phyloP scores from a whole-genome alignment of 805 yeast genomes.

The Metschnikowia kunwiensis region DNA sequence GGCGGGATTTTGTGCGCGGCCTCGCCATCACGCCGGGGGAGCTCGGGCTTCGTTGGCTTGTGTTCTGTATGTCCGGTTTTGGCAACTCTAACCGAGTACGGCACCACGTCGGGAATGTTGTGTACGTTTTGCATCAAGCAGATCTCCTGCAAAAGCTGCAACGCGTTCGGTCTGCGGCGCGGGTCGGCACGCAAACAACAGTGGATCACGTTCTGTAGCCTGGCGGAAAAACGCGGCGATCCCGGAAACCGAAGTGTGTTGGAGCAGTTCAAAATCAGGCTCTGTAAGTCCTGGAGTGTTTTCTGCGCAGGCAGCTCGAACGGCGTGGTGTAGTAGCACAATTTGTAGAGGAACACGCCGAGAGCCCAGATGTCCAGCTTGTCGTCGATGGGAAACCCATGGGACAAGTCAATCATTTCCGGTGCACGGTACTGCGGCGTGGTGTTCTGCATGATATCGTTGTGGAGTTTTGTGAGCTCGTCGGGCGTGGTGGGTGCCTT shows the following conservation, averaged over 20 bases:
- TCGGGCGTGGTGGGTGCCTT: constrained; percentile 61
- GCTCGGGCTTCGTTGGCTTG: constrained; percentile 2
- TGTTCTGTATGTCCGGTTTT: background rate
- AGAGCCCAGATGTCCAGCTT: constrained; percentile 85
- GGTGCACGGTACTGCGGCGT: constrained; percentile 86
- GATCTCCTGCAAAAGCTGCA: constrained; percentile 66
- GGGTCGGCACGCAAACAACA: constrained; percentile 66
- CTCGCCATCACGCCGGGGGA: background rate
- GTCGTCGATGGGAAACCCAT: constrained; percentile 71
- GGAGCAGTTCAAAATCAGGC: constrained; percentile 57
- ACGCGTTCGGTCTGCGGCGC: constrained; percentile 66
- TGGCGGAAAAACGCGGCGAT: constrained; percentile 49
- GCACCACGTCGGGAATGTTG: constrained; percentile 42
- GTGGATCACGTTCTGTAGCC: constrained; percentile 61
- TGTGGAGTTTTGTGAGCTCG: constrained; percentile 57
- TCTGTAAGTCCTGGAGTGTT: constrained; percentile 45
- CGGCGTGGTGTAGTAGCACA: constrained; percentile 81
- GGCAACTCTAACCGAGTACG: constrained; percentile 30
- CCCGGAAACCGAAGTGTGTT: constrained; percentile 43
- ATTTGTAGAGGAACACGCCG: constrained; percentile 72
- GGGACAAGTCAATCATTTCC: constrained; percentile 73
- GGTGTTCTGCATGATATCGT: constrained; percentile 73
- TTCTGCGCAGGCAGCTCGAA: constrained; percentile 53
- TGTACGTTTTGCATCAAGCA: constrained; percentile 53
- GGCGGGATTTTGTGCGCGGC: background rate